Evolutionary conservation across 2,329 filamentous ascomycete species (phyloP), one percentile per base, ranked within the genome.

Genomic region (Bipolaris bicolor): DNA sequence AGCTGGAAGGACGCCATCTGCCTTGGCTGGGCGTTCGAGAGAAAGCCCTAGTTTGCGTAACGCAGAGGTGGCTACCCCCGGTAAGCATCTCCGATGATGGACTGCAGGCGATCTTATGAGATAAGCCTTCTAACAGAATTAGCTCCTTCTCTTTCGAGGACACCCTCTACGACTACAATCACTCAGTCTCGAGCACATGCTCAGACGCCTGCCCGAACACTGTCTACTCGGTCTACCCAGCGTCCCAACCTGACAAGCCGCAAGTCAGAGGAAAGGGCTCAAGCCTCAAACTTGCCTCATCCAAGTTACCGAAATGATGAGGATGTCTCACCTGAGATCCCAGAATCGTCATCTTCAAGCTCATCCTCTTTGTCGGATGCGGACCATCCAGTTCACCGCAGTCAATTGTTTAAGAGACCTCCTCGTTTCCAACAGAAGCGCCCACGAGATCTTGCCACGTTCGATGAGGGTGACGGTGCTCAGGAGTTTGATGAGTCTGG

Each of bases 41-140:
- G 86, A 88, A 55, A 83, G 82, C n/a, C 83, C 84, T 2, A 70
- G 82, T 49, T 76, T 81, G 9, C 79, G 80, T 41, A 81, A 77
- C 39, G 81, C 76, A 55, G 85, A 86, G 20, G 73, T 67, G 5
- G 80, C 76, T 44, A 70, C 29, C 7, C 72, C 81, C 7, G 79
- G 77, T 33, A 82, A 41, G 55, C 47, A 16, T 18, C 18, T 29
- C 26, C 10, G 44, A 18, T 37, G 18, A 24, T 29, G 49, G n/a
- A 29, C 13, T 37, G 9, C 1, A 13, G 9, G 18, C 1, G 6
- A 26, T 18, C 18, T 16, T 10, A 22, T 1, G 16, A 10, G 11
- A 34, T n/a, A 18, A 3, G 33, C 36, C 18, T 33, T 34, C 57
- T 63, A 7, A 58, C 52, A 44, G 11, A 15, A 0, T 7, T 37